phyloP scores from a whole-genome alignment of 169 alveolate species.

The Perkinsus chesapeaki region DNA sequence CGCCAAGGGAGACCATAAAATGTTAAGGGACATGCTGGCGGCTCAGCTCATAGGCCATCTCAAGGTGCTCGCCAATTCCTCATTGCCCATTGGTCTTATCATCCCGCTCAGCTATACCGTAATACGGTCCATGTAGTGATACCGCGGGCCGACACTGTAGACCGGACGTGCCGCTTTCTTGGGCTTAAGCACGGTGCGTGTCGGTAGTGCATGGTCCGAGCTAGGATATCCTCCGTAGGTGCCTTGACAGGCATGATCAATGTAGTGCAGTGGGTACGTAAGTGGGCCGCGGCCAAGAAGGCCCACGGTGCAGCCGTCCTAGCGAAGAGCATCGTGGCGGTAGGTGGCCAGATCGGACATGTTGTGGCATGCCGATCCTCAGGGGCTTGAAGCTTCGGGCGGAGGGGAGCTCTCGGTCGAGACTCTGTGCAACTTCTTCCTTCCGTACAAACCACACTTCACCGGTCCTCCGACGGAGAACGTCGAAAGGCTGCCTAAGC shows the following conservation, averaged over 20 bases:
- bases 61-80: not conserved
- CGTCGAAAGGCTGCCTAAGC: not conserved
- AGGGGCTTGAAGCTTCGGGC: not conserved
- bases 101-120: not conserved
- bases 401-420: not conserved
- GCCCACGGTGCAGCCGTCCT: not conserved
- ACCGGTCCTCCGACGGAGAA: not conserved
- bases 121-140: not conserved
- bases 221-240: not conserved
- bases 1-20: not conserved
- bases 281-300: not conserved
- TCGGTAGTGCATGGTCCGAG: not conserved
- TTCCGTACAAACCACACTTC: not conserved
- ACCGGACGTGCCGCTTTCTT: not conserved
- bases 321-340: not conserved
- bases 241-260: not conserved
- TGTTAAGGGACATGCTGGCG: not conserved
- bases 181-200: not conserved
- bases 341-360: not conserved
- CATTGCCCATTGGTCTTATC: not conserved
- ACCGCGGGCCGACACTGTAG: not conserved
- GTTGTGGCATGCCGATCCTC: not conserved
- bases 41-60: not conserved
- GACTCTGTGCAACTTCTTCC: not conserved
- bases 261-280: not conserved